phyloP scores from a whole-genome alignment of 352 stramenopile genomes.

The Globisporangium lucens region DNA sequence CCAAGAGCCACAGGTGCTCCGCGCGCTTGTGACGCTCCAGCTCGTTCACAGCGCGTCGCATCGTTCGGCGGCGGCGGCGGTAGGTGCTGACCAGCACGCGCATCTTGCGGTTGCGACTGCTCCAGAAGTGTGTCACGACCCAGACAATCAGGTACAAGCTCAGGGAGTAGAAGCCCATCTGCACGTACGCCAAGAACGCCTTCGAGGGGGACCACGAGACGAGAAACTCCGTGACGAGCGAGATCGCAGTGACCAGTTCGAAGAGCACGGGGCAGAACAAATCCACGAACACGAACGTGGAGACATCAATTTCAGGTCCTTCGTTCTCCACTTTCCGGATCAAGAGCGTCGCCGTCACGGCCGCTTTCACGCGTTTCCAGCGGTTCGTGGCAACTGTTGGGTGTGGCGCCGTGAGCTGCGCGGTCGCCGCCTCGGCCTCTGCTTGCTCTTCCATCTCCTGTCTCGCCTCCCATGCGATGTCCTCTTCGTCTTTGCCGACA shows the following conservation, averaged over 20 bases:
- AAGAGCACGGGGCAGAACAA: slow-evolving; percentile 73
- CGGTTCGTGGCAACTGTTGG: slow-evolving; percentile 27
- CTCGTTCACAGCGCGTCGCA: slow-evolving; percentile 45
- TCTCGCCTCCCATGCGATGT: slow-evolving; percentile 35
- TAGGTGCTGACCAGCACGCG: slow-evolving; percentile 75
- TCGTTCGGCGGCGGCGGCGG: slow-evolving; percentile 48
- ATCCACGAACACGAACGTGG: slow-evolving; percentile 74
- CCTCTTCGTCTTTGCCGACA: slow-evolving; percentile 56
- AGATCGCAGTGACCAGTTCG: slow-evolving; percentile 48
- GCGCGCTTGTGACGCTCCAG: slow-evolving; percentile 62
- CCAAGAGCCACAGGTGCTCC: slow-evolving; percentile 67
- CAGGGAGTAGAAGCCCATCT: slow-evolving; percentile 63
- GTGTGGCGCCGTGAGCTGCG: slow-evolving; percentile 7
- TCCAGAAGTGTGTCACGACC: slow-evolving; percentile 79
- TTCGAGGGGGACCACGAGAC: slow-evolving; percentile 53
- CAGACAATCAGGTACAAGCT: slow-evolving; percentile 59
- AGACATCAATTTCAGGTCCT: slow-evolving; percentile 59
- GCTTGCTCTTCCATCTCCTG: slow-evolving; percentile 29
- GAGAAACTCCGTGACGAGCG: slow-evolving; percentile 51
- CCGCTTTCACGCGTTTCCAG: slow-evolving; percentile 53
- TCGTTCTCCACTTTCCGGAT: slow-evolving; percentile 58
- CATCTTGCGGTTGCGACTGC: slow-evolving; percentile 76
- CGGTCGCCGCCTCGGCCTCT: slow-evolving; percentile 20
- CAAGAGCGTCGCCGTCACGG: slow-evolving; percentile 53
- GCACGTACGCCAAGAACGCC: slow-evolving; percentile 67